These are phyloP conservation scores for Ophiobolus disseminans DNA, from an alignment of 2,329 filamentous ascomycete species.

Conservation along the genomic window DNA sequence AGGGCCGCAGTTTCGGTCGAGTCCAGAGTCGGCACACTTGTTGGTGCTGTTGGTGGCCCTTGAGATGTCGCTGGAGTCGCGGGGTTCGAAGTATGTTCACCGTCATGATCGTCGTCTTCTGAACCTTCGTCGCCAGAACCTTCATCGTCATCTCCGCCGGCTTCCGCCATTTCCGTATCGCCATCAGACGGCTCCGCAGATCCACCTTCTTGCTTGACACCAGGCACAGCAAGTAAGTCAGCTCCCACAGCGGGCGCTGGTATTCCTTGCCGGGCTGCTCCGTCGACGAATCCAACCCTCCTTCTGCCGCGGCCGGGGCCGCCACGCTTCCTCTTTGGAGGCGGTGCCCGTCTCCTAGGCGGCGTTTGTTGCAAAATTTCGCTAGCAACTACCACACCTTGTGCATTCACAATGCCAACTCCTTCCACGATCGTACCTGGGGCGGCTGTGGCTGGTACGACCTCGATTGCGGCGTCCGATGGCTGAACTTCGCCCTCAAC, in stretches of 20 bases:
- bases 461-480: constrained; percentile 57
- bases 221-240: constrained; percentile 34
- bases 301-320: constrained; percentile 82
- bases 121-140: constrained; percentile 57
- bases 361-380: constrained; percentile 56
- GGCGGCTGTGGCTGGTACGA: constrained; percentile 57
- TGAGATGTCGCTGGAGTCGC: constrained; percentile 47
- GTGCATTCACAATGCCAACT: constrained; percentile 65
- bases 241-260: constrained; percentile 30
- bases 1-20: constrained; percentile 9
- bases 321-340: constrained; percentile 78
- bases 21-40: constrained; percentile 21
- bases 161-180: constrained; percentile 53
- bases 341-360: constrained; percentile 70
- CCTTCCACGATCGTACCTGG: constrained; percentile 67
- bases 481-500: constrained; percentile 82
- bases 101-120: constrained; percentile 56
- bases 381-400: constrained; percentile 64
- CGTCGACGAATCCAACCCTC: constrained; percentile 67
- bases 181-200: constrained; percentile 45
- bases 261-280: constrained; percentile 48
- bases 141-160: constrained; percentile 53
- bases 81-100: constrained; percentile 57
- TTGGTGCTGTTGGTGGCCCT: constrained; percentile 24
- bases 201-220: constrained; percentile 51